Evolutionary conservation across 306 rosid species (phyloP), one percentile per base, ranked within the genome.

Genomic region (Glycine soja): DNA sequence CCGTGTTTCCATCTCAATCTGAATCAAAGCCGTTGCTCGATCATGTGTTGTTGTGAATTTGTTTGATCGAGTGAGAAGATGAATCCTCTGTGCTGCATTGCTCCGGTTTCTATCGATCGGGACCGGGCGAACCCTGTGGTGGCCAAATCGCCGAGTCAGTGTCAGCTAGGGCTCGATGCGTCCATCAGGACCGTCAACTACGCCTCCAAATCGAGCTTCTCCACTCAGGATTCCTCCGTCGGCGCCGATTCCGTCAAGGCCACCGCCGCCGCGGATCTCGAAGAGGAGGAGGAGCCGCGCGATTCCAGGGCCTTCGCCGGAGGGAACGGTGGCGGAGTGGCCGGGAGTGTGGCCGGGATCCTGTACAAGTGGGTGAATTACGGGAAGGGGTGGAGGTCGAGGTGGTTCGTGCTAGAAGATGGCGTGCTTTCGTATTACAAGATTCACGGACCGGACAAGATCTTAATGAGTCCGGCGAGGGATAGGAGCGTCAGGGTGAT

Each of bases 31-130:
- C 30, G 30, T 24, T 24, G 30, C 30, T 24, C 30, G 30, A 24
- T 36, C 43, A 38, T 38, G 43, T 36, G 40, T 4, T 38, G 43
- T 38, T 38, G 4, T 38, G 43, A 42, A 1, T 42, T 42, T 0
- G 46, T 7, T 50, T 7, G 7, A 42, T 57, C 34, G 8, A 70
- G 51, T 5, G 69, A 32, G 70, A 48, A 36, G 58, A 94, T 94
- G 99, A 95, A 95, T 86, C 99, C 99, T 7, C 89, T 95, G 18
- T 95, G 99, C 96, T 95, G 99, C 99, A 95, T 95, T 95, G 99
- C 99, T 46, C 99, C 99, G 74, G 99, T 95, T 70, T 95, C 99
- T 69, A 90, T 95, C 90, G 98, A 95, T 84, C 91, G 99, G 73
- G 98, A 95, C 86, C 82, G 91, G 70, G 57, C 85, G 0, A 87